A percentile compares a stretch with the other conserved stretches of the same genome.
phyloP scores from a whole-genome alignment of 192 early-diverging fungal genomes.

The Funneliformis geosporum region DNA sequence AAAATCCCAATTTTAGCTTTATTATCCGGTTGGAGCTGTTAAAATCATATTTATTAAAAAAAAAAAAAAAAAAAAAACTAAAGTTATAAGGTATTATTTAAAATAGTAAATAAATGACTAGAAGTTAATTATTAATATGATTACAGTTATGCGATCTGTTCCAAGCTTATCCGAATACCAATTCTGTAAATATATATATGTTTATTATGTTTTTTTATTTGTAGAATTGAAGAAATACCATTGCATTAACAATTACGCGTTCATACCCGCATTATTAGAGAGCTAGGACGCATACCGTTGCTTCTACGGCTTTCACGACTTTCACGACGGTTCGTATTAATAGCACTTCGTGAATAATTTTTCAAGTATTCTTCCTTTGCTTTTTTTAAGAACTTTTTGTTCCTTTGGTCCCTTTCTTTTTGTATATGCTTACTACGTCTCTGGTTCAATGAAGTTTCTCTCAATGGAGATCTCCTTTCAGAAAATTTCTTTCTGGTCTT shows the following conservation, averaged over 20 bases:
- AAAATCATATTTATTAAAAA: neutral
- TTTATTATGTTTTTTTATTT: neutral
- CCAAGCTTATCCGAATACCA: slow-evolving; percentile 12
- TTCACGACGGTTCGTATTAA: neutral
- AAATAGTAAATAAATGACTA: neutral
- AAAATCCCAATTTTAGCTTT: neutral
- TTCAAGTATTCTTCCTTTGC: neutral
- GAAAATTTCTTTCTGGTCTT: neutral
- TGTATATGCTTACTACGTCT: neutral
- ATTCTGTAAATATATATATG: neutral
- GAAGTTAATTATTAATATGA: neutral
- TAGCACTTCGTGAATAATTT: neutral
- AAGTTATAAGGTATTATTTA: neutral
- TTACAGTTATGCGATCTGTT: slow-evolving; percentile 10
- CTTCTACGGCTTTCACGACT: neutral
- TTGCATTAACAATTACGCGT: neutral
- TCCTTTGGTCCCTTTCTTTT: neutral
- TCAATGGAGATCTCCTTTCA: neutral
- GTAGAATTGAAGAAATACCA: neutral
- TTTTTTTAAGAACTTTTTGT: neutral
- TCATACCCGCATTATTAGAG: slow-evolving; percentile 17
- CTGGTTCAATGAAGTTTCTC: neutral
- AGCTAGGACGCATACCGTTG: neutral
- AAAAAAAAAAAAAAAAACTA: neutral
- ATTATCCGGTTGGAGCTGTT: neutral